Base-by-base conservation (phyloP, 345 rosid genomes). In the Gossypium bickii region DNA sequence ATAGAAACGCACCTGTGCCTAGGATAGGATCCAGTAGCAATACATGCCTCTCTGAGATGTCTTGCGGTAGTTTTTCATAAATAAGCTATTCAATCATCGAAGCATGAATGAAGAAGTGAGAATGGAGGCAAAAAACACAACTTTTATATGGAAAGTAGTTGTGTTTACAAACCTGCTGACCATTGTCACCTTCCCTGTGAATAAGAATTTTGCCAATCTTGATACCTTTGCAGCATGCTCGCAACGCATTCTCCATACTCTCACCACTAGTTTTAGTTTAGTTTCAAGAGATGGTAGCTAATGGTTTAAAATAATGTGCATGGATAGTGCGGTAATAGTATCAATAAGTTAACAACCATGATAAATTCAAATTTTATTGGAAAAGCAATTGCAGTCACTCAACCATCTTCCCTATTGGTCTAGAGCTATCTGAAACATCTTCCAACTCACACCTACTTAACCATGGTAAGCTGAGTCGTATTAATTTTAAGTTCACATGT, bases 211-310 rank as follows among this genome's bases (percentile, higher is more conserved):
- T 95, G 78, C 98, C 99, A 13, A 95, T 89, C 82, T 95, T 95
- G 86, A 95, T 93, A 65, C 97, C 98, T 83, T 95, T 95, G 83
- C 98, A 95, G 77, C 99, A 95, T 41, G 99, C 99, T 67, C 99
- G 89, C 80, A 93, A 80, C 61, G 99, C 99, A 79, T 95, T 95
- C 81, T 95, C 98, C 99, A 95, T 95, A 78, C 99, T 95, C 88
- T 95, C 99, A 24, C 99, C 99, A 74, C 98, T 95, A 83, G 73
- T 47, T 75, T 76, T 43, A 63, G 56, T 56, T 56, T 56, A 56
- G 60, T 80, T 53, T 59, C 51, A 59, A 61, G 24, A 51, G 48
- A 47, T 20, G 77, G 75, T 52, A 74, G 38, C 59, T 18, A 74
- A 57, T 53, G 18, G 22, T 55, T 67, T 12, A 12, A 9, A 41